A percentile compares a stretch with the other conserved stretches of the same genome.
Conservation (phyloP, 1,284 basidiomycete genomes). For the Ceratobasidium sp. region DNA sequence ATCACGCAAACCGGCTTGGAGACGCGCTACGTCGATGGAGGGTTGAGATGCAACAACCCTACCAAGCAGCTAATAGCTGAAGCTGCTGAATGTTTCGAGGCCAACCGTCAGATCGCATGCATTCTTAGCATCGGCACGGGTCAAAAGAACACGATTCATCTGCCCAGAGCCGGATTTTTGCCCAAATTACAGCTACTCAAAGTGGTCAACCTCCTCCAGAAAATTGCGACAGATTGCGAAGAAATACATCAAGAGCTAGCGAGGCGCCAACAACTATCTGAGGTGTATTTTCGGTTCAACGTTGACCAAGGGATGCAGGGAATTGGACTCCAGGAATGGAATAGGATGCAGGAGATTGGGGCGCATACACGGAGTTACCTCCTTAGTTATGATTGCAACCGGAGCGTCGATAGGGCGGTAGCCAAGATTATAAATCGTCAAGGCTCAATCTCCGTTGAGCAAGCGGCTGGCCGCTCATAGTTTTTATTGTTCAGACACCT, state of each 20-base stretch:
- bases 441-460: neutral
- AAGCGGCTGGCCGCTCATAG: neutral
- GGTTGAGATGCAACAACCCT: conserved; percentile 2
- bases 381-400: neutral
- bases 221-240: conserved; percentile 18
- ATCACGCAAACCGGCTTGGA: neutral
- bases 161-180: neutral
- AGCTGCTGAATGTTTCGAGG: neutral
- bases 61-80: neutral
- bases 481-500: no score
- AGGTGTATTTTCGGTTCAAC: conserved; percentile 23
- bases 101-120: neutral
- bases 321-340: conserved; percentile 6
- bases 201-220: neutral
- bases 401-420: neutral
- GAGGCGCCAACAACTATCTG: neutral
- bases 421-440: neutral
- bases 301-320: conserved; percentile 21
- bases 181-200: neutral
- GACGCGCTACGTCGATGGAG: neutral
- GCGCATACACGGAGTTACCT: neutral
- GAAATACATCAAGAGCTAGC: neutral
- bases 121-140: conserved; percentile 17
- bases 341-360: neutral
- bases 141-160: neutral